Conservation (phyloP, 2,329 filamentous ascomycete species). For the Botrytis fragariae region DNA sequence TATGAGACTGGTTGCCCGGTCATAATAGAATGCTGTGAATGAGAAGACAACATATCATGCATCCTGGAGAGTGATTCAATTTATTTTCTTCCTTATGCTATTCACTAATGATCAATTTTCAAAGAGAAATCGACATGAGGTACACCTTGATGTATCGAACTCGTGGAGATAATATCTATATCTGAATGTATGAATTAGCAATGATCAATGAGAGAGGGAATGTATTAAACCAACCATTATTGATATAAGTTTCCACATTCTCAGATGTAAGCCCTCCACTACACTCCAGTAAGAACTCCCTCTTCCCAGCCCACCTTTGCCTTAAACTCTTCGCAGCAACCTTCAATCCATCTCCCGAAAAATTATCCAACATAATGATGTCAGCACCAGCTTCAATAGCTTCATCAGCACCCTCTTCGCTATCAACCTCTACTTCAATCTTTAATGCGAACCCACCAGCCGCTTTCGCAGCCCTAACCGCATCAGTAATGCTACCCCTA, state of each 20-base stretch:
- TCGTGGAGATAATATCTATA: conserved; percentile 94
- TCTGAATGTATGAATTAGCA: conserved; percentile 48
- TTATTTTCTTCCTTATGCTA: neutral
- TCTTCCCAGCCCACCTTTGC: conserved; percentile 72
- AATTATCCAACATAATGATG: conserved; percentile 97
- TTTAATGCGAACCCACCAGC: conserved; percentile 89
- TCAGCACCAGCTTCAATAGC: conserved; percentile 89
- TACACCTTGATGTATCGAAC: conserved; percentile 94
- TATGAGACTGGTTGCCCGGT: neutral
- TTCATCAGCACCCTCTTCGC: conserved; percentile 82
- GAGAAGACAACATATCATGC: neutral
- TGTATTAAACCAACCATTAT: conserved; percentile 54
- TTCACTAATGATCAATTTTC: conserved; percentile 63
- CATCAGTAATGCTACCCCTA: conserved; percentile 78
- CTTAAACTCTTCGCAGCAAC: conserved; percentile 73
- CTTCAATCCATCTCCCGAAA: conserved; percentile 74
- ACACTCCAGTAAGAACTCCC: conserved; percentile 81
- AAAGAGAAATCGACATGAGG: conserved; percentile 93
- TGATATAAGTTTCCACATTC: conserved; percentile 81
- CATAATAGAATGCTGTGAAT: neutral
- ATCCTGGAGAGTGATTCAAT: neutral
- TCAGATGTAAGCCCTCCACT: conserved; percentile 84
- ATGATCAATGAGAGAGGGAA: too few relatives aligned
- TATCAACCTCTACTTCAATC: conserved; percentile 94
- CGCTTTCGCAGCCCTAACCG: conserved; percentile 78